Evolutionary conservation across 2,329 filamentous ascomycete species (phyloP).

Genomic region (Xylaria sp.): DNA sequence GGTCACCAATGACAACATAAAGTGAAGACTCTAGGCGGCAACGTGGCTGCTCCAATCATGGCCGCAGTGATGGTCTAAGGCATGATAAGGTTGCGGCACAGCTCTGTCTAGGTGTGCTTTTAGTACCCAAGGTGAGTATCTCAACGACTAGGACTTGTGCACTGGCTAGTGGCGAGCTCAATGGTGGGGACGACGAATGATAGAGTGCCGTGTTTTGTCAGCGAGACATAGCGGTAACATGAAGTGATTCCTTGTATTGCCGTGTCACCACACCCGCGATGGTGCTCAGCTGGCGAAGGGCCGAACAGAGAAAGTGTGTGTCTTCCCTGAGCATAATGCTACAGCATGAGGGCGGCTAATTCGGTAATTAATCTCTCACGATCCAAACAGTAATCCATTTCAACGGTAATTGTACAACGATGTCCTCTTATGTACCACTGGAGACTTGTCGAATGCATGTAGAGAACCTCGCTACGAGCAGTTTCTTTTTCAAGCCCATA

Average conservation of each 20-base stretch:
- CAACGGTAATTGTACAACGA: background rate
- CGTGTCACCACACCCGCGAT: background rate
- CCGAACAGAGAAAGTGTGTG: background rate
- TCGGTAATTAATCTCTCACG: background rate
- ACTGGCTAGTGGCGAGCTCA: slow-evolving; percentile 9
- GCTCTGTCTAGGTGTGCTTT: slow-evolving; percentile 5
- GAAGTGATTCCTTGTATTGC: background rate
- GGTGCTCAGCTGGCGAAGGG: background rate
- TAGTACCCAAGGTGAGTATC: slow-evolving; percentile 1
- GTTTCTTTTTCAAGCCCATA: background rate
- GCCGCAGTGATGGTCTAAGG: background rate
- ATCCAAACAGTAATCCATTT: background rate
- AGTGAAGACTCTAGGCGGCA: background rate
- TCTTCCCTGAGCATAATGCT: background rate
- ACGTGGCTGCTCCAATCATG: slow-evolving; percentile 5
- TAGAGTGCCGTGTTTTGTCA: background rate
- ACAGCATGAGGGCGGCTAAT: background rate
- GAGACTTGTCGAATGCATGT: background rate
- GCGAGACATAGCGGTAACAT: background rate
- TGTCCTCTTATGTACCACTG: background rate
- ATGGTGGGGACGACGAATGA: background rate
- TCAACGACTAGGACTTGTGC: background rate
- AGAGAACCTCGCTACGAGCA: no score
- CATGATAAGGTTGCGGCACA: slow-evolving; percentile 4
- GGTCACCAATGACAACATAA: slow-evolving; percentile 1